Evolutionary conservation across 176 grass and related monocot species (phyloP).

Genomic region (Paspalum notatum): DNA sequence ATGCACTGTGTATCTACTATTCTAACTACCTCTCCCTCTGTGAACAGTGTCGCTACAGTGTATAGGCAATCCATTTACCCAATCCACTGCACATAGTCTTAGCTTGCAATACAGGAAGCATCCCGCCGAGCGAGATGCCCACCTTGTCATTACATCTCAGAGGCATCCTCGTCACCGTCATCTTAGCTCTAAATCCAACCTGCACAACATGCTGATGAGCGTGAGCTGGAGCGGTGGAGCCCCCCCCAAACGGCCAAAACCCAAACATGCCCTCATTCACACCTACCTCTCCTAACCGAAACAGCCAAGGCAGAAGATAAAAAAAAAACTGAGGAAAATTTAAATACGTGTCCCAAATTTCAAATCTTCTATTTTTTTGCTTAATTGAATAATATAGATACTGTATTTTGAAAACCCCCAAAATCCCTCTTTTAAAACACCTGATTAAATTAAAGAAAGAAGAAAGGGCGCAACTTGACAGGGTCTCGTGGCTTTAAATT

Average conservation of each 20-base stretch:
- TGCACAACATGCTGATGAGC: background rate
- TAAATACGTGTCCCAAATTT: too few species aligned
- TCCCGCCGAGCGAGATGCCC: slow-evolving; percentile 28
- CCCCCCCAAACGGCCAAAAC: background rate
- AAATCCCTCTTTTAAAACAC: background rate
- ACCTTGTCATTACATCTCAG: slow-evolving; percentile 19
- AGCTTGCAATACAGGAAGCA: background rate
- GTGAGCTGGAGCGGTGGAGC: slow-evolving; percentile 11
- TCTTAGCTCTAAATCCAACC: slow-evolving; percentile 27
- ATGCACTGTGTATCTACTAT: too few species aligned
- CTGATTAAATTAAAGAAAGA: background rate
- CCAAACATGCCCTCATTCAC: background rate
- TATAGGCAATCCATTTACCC: too few species aligned
- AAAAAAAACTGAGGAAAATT: background rate
- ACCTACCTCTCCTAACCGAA: background rate
- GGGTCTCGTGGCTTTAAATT: slow-evolving; percentile 7
- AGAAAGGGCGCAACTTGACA: background rate
- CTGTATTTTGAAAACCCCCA: background rate
- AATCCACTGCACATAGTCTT: too few species aligned
- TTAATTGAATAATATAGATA: background rate
- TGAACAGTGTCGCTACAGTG: too few species aligned
- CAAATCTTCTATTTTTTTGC: background rate
- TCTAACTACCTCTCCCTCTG: too few species aligned
- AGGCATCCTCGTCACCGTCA: background rate
- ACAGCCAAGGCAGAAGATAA: background rate